Evolutionary conservation across 176 grass and related monocot genomes (phyloP).

Genomic region (Puya raimondii): DNA sequence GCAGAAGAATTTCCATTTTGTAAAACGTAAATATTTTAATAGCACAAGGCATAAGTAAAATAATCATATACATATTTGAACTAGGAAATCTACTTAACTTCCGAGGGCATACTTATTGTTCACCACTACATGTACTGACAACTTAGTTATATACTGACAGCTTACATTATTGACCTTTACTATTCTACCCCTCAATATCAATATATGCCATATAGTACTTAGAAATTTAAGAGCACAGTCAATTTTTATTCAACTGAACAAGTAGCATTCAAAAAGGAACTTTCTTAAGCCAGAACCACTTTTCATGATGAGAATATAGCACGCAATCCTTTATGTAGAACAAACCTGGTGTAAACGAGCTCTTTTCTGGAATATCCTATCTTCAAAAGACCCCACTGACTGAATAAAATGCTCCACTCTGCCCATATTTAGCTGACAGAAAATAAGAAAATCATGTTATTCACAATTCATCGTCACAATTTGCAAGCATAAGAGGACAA

Average conservation of each 20-base stretch:
- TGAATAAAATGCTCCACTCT: slow-evolving; percentile 99
- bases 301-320: not conserved
- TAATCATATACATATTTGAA: too few relatives aligned
- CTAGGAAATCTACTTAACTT: too few relatives aligned
- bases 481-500: not conserved
- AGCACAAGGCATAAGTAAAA: too few relatives aligned
- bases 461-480: not conserved
- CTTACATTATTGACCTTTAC: too few relatives aligned
- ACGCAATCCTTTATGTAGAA: not conserved
- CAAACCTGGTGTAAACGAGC: slow-evolving; percentile 71
- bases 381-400: slow-evolving; percentile 80
- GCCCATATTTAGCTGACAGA: slow-evolving; percentile 65
- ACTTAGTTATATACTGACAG: too few relatives aligned
- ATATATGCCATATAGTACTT: not conserved
- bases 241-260: not conserved
- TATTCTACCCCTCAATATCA: not conserved
- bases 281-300: not conserved
- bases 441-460: slow-evolving; percentile 5
- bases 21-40: not conserved
- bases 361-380: slow-evolving; percentile 97
- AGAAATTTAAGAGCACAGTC: not conserved
- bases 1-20: not conserved
- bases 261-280: not conserved
- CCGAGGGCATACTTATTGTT: too few relatives aligned
- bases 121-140: too few relatives aligned